Base-by-base conservation (phyloP, 768 basidiomycete genomes). In the Clathrus columnatus region DNA sequence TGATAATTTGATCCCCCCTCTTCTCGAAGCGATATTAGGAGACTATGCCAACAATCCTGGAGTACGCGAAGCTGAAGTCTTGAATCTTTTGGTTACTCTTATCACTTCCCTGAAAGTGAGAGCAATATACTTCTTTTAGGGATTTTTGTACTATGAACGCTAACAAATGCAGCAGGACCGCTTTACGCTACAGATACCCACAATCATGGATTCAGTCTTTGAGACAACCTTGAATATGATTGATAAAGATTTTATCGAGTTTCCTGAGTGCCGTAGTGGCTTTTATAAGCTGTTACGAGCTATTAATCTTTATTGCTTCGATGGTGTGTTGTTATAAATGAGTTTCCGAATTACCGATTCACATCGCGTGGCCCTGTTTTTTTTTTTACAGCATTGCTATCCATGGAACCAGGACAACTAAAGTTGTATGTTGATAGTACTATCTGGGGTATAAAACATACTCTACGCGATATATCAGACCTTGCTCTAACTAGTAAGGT, bases 401-500 rank as follows among this genome's bases (percentile, higher is more conserved):
- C 81, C 23, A 79, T 96, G 57, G 91, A 92, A n/a, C 87, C 92
- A 8, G 71, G 78, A 46, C 91, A 96, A 71, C 97, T 98, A 80
- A 97, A 96, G 73, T 73, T 98, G 57, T 88, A 96, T 69, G 97
- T 96, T 83, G 95, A 98, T 69, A 93, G 91, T 58, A 88, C 97
- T 61, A 86, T 95, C 50, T 99, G 96, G 95, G 95, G 93, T n/a
- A 95, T 97, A 75, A 99, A 99, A 70, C 96, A 99, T 73, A 97
- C 91, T 16, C 93, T 96, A 91, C 82, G 95, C 53, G 95, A 98
- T 69, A 96, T 99, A 59, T 91, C 92, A 4, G 95, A 98, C 66
- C 89, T 86, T 43, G 88, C 88, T 43, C 69, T 91, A 57, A 88
- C 85, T 64, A 66, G 88, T 91, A 71, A 52, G 79, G 14, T 71